A percentile compares a stretch with the other conserved stretches of the same genome.
Evolutionary conservation across 2,329 filamentous ascomycete genomes (phyloP).

Genomic region (Scedosporium aurantiacum): DNA sequence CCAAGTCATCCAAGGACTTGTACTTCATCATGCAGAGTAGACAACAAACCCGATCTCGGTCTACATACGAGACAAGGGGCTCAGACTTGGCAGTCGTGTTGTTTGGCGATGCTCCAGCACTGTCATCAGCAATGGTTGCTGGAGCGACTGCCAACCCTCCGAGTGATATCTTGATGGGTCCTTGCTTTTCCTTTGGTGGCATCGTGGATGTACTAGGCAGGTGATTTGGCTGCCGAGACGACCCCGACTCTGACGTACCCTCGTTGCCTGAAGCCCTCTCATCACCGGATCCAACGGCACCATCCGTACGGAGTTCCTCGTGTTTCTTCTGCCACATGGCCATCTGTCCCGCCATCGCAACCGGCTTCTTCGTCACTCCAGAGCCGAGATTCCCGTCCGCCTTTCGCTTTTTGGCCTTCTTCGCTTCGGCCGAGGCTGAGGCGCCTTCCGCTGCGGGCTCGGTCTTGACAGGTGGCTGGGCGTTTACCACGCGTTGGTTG

Average conservation of each 20-base stretch:
- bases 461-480: slow-evolving; percentile 25
- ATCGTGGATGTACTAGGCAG: slow-evolving; percentile 4
- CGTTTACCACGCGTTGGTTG: slow-evolving; percentile 50
- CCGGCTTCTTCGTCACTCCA: slow-evolving; percentile 23
- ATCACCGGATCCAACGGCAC: slow-evolving; percentile 2
- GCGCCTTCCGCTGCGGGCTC: slow-evolving; percentile 24
- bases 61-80: slow-evolving; percentile 41
- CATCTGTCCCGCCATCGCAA: slow-evolving; percentile 31
- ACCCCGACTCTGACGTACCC: background rate
- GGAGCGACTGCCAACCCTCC: slow-evolving; percentile 7
- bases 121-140: background rate
- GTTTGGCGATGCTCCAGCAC: background rate
- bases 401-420: slow-evolving; percentile 44
- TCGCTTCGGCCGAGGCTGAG: slow-evolving; percentile 13
- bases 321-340: slow-evolving; percentile 34
- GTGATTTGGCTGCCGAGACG: slow-evolving; percentile 1
- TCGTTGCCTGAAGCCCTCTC: slow-evolving; percentile 5
- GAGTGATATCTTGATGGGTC: slow-evolving; percentile 22
- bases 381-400: slow-evolving; percentile 25
- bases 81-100: background rate
- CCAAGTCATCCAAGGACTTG: slow-evolving; percentile 29
- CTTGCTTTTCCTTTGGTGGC: slow-evolving; percentile 1
- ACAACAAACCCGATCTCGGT: slow-evolving; percentile 37
- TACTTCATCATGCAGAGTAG: slow-evolving; percentile 36
- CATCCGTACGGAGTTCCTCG: slow-evolving; percentile 23